These are phyloP conservation scores for Candida pini DNA, from an alignment of 805 yeast genomes.

Conservation along the genomic window DNA sequence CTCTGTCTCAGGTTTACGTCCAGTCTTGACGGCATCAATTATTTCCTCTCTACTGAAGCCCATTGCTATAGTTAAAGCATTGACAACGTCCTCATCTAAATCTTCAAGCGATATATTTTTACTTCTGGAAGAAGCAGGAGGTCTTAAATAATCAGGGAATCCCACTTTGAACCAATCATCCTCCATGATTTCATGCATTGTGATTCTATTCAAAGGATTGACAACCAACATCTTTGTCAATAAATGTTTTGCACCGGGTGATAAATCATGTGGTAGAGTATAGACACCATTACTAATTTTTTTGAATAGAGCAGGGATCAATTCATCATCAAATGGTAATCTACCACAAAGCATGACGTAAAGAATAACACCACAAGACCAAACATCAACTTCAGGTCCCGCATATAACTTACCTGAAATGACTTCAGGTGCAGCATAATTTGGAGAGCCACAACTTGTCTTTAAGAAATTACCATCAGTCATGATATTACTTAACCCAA, in stretches of 20 bases:
- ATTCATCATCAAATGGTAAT: conserved; percentile 93
- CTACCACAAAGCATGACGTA: conserved; percentile 96
- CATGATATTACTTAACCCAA: conserved; percentile 92
- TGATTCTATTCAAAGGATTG: conserved; percentile 88
- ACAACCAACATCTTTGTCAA: conserved; percentile 90
- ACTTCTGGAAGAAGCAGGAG: conserved; percentile 41
- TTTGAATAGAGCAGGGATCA: conserved; percentile 89
- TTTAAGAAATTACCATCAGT: conserved; percentile 95
- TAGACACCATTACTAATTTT: conserved; percentile 91
- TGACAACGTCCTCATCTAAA: conserved; percentile 70
- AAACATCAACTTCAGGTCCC: conserved; percentile 97
- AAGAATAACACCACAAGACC: conserved; percentile 94
- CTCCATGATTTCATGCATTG: conserved; percentile 86
- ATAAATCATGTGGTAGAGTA: conserved; percentile 79
- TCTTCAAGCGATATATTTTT: conserved; percentile 30
- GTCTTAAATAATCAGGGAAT: conserved; percentile 72
- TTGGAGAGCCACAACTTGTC: conserved; percentile 94
- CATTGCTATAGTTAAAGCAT: conserved; percentile 73
- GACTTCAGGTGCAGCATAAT: conserved; percentile 97
- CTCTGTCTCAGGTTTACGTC: conserved; percentile 43
- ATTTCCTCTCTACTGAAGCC: conserved; percentile 87
- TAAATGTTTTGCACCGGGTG: conserved; percentile 78
- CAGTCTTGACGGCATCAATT: conserved; percentile 49
- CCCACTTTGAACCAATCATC: conserved; percentile 90
- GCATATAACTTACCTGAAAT: conserved; percentile 92